phyloP scores from a whole-genome alignment of 768 basidiomycete species.

The Russula sp. region DNA sequence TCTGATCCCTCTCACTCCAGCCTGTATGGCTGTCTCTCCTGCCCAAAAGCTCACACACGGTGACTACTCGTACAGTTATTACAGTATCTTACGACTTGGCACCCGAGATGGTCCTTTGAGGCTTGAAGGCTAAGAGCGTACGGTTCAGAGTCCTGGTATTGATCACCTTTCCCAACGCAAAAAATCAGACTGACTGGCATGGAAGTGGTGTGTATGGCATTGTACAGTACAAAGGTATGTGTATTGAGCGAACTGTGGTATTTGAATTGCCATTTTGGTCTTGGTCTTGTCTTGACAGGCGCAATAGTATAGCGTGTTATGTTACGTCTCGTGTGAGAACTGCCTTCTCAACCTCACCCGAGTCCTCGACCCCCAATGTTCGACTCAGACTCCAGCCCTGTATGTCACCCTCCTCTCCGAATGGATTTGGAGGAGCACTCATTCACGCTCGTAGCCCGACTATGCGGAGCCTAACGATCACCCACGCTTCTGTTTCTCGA shows the following conservation, averaged over 20 bases:
- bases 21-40: no score
- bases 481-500: not conserved
- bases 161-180: no score
- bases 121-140: no score
- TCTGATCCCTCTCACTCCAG: not conserved
- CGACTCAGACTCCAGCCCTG: not conserved
- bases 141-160: no score
- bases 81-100: not conserved
- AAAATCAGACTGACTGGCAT: no score
- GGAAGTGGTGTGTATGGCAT: no score
- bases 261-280: not conserved
- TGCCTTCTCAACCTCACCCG: not conserved
- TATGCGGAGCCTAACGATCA: not conserved
- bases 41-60: no score
- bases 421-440: not conserved
- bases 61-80: not conserved
- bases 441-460: not conserved
- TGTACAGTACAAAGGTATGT: no score
- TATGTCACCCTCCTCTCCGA: slow-evolving; percentile 5
- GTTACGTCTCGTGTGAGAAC: not conserved
- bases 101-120: no score
- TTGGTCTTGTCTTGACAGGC: not conserved
- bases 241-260: not conserved
- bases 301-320: not conserved
- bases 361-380: not conserved